Base-by-base conservation (phyloP, 441 rosid species). In the Monsonia emarginata region DNA sequence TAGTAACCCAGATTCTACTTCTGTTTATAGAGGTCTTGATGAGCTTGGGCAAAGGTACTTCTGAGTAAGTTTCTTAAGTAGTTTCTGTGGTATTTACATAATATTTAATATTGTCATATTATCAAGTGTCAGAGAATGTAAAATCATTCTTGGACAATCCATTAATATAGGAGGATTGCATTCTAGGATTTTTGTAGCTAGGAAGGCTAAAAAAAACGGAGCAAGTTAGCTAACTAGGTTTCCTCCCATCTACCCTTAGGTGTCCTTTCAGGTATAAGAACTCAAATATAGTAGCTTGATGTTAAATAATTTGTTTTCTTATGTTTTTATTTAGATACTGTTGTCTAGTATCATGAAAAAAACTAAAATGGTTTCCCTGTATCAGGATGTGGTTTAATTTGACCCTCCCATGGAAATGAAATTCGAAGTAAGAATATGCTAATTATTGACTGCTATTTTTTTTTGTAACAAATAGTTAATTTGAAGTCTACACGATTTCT, bases 31-130 rank as follows among this genome's bases (percentile, higher is more conserved):
- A 78, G 86, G 85, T 83, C 95, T 93, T 69, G 98, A 93, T 78
- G 96, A 82, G 70, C 80, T 89, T 67, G 98, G 97, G 69, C 83
- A 77, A 83, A 87, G 98, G 98, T 93, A 83, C 70, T 50, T 68
- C 48, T 65, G 26, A 5, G 54, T 65, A 67, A 44, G 69, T 69
- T 64, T 59, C 22, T 27, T 64, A 31, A 4, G 5, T 61, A 50
- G 28, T 63, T 67, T 40, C 28, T 52, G 5, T 32, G 21, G 21
- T 44, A 18, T 46, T 68, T 44, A 40, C 13, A 7, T 21, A n/a
- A 34, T 31, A 62, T 56, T 28, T 16, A n/a, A 24, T 16, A 60
- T 60, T 30, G 64, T 8, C 40, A 60, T n/a, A 60, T 30, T 60
- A 13, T 31, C 64, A 60, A 30, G 19, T 60, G 7, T 31, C 4